A percentile compares a stretch with the other conserved stretches of the same genome.
Conservation (phyloP, 2,329 filamentous ascomycete species). For the Leptosphaerulina australis region DNA sequence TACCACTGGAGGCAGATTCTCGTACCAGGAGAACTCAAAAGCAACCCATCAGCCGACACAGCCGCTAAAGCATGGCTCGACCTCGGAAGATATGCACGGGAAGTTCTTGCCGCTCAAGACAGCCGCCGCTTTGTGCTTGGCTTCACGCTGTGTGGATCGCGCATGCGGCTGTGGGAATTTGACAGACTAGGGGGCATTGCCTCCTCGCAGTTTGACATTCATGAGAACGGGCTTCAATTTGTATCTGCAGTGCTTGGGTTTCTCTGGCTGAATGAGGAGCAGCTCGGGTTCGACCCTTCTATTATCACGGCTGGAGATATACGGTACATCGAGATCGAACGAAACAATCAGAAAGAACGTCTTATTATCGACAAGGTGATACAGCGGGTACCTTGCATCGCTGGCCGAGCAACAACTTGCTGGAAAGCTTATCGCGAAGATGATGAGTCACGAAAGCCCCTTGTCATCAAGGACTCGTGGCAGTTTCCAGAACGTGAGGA, state of each 20-base stretch:
- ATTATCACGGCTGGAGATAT: too few relatives aligned
- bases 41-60: conserved; percentile 51
- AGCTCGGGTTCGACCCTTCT: too few relatives aligned
- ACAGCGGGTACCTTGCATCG: conserved; percentile 17
- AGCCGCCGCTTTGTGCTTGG: conserved; percentile 52
- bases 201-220: too few relatives aligned
- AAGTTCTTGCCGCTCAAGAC: conserved; percentile 49
- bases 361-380: conserved; percentile 26
- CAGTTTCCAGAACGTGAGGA: conserved; percentile 52
- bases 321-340: conserved; percentile 41
- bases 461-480: conserved; percentile 58
- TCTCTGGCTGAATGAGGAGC: too few relatives aligned
- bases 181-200: conserved; percentile 55
- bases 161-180: conserved; percentile 57
- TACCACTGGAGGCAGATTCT: conserved; percentile 53
- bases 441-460: too few relatives aligned
- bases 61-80: conserved; percentile 43
- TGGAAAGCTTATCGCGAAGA: conserved; percentile 48
- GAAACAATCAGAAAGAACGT: conserved; percentile 31
- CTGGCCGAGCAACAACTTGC: conserved; percentile 24
- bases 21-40: conserved; percentile 56
- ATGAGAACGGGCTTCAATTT: too few relatives aligned
- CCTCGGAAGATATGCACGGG: conserved; percentile 53
- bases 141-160: conserved; percentile 56
- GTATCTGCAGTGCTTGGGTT: too few relatives aligned